Evolutionary conservation across 805 yeast species (phyloP).

Genomic region (Lipomyces sp.): DNA sequence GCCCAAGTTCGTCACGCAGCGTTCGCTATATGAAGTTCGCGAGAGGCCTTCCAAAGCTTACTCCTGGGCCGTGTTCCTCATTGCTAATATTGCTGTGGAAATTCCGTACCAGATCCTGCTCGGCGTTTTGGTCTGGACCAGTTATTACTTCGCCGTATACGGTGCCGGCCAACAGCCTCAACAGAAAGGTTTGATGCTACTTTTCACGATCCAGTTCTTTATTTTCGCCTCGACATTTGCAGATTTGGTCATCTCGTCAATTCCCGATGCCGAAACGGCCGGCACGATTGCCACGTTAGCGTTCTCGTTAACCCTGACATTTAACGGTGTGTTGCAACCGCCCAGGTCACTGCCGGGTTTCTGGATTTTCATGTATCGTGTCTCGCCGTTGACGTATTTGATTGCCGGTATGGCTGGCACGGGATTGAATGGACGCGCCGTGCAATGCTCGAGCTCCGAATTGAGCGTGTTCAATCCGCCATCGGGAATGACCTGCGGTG

Average conservation of each 20-base stretch:
- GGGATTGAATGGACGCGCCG: conserved; percentile 56
- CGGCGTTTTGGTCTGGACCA: conserved; percentile 58
- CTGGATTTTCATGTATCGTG: conserved; percentile 82
- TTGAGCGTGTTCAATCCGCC: conserved; percentile 59
- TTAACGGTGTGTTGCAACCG: conserved; percentile 72
- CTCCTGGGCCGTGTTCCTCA: conserved; percentile 59
- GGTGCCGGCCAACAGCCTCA: conserved; percentile 48
- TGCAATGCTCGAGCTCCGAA: conserved; percentile 57
- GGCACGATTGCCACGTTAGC: conserved; percentile 61
- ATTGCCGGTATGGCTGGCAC: conserved; percentile 58
- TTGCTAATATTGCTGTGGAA: conserved; percentile 62
- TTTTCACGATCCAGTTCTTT: conserved; percentile 57
- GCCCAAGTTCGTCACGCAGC: conserved; percentile 59
- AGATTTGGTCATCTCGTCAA: conserved; percentile 57
- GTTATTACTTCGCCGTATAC: conserved; percentile 57
- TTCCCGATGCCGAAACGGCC: conserved; percentile 73
- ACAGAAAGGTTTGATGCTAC: conserved; percentile 51
- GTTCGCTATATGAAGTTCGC: conserved; percentile 70
- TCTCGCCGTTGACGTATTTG: conserved; percentile 71
- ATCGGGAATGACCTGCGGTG: conserved; percentile 64
- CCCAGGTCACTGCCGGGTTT: conserved; percentile 67
- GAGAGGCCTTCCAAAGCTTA: conserved; percentile 72
- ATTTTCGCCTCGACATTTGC: conserved; percentile 58
- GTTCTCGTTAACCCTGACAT: conserved; percentile 62
- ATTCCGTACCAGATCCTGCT: conserved; percentile 60